phyloP scores from a whole-genome alignment of 1,284 basidiomycete species.

The Microbotryum saponariae region DNA sequence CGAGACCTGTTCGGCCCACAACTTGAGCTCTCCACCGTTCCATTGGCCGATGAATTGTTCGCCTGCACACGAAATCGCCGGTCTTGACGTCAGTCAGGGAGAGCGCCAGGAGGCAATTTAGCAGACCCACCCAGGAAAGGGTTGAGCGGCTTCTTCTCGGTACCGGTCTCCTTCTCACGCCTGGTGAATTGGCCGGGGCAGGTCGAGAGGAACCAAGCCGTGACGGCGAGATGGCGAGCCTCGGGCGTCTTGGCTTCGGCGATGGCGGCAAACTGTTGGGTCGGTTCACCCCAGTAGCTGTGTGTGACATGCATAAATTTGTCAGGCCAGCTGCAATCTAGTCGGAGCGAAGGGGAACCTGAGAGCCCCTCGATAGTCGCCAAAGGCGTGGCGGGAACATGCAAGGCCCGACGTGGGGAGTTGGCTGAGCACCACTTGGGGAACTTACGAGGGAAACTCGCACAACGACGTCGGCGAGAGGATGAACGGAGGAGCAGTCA shows the following conservation, averaged over 20 bases:
- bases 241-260: slow-evolving; percentile 64
- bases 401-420: background rate
- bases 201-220: slow-evolving; percentile 79
- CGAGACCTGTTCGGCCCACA: slow-evolving; percentile 94
- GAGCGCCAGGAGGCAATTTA: slow-evolving; percentile 8
- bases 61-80: slow-evolving; percentile 9
- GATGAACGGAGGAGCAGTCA: slow-evolving; percentile 74
- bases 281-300: slow-evolving; percentile 60
- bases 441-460: background rate
- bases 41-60: slow-evolving; percentile 82
- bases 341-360: slow-evolving; percentile 57
- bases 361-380: slow-evolving; percentile 33
- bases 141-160: slow-evolving; percentile 73
- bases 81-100: slow-evolving; percentile 6
- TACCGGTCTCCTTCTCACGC: slow-evolving; percentile 35
- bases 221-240: slow-evolving; percentile 63
- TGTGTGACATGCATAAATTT: background rate
- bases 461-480: slow-evolving; percentile 38
- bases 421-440: background rate
- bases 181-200: slow-evolving; percentile 34
- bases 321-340: background rate
- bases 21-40: slow-evolving; percentile 75
- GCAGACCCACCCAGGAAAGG: slow-evolving; percentile 9
- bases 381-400: slow-evolving; percentile 30
- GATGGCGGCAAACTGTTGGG: slow-evolving; percentile 53